Percentiles rank a stretch among this genome's conserved stretches.
Conservation (phyloP, 768 basidiomycete genomes). For the Hirschioporus abietinus region DNA sequence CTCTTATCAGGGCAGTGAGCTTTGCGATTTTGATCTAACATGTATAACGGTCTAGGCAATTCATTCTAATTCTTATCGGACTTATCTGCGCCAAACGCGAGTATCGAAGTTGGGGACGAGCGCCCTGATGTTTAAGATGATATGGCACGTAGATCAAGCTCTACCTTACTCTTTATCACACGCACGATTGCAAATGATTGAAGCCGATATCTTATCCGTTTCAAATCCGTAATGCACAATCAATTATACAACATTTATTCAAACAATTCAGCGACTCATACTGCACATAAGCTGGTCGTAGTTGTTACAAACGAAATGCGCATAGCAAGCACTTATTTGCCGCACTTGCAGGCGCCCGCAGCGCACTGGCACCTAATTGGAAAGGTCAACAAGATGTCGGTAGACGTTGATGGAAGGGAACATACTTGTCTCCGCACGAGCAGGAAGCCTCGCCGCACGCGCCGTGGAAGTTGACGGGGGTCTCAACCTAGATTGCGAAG, state of each 20-base stretch:
- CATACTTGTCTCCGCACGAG: conserved; percentile 47
- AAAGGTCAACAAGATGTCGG: conserved; percentile 1
- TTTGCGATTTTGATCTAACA: not conserved
- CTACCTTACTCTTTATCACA: not conserved
- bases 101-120: too few relatives aligned
- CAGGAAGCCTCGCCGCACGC: conserved; percentile 45
- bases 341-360: conserved; percentile 60
- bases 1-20: not conserved
- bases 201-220: not conserved
- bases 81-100: too few relatives aligned
- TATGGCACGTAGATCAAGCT: too few relatives aligned
- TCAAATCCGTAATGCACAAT: not conserved
- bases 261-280: conserved; percentile 1
- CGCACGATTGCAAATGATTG: not conserved
- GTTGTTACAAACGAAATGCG: not conserved
- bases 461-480: conserved; percentile 16
- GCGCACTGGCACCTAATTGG: conserved; percentile 51
- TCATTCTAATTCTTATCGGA: too few relatives aligned
- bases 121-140: too few relatives aligned
- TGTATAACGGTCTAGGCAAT: not conserved
- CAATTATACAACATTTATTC: conserved; percentile 1
- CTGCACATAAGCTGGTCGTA: not conserved
- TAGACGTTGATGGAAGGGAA: conserved; percentile 1
- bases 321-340: not conserved
- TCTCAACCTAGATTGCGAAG: not conserved